phyloP scores from a whole-genome alignment of 345 rosid genomes.

The Lepidium sativum region DNA sequence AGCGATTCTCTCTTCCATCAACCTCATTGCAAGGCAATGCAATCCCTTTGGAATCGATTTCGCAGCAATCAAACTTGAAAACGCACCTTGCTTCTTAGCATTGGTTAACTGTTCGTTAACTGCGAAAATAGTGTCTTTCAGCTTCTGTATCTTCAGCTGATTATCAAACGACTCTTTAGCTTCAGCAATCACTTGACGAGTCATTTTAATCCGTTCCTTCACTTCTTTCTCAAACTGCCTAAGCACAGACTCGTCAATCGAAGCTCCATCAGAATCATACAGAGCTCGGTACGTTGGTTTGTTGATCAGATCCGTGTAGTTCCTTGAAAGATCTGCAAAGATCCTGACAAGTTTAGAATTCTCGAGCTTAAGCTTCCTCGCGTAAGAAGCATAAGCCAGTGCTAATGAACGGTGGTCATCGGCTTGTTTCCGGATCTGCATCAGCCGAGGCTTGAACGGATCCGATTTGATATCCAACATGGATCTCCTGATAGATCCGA shows the following conservation, averaged over 20 bases:
- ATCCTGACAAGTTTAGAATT: conserved; percentile 76
- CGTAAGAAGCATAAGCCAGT: conserved; percentile 82
- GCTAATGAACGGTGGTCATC: conserved; percentile 83
- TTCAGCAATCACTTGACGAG: conserved; percentile 79
- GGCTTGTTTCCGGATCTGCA: conserved; percentile 94
- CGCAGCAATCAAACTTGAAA: conserved; percentile 89
- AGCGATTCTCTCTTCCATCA: conserved; percentile 94
- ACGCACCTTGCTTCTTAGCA: conserved; percentile 96
- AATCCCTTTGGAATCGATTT: conserved; percentile 90
- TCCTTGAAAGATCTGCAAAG: conserved; percentile 81
- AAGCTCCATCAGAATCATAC: conserved; percentile 48
- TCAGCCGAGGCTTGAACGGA: conserved; percentile 80
- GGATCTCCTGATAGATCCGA: conserved; percentile 63
- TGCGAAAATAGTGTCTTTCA: conserved; percentile 79
- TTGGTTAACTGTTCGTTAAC: conserved; percentile 85
- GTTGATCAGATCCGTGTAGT: conserved; percentile 70
- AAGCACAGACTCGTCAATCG: conserved; percentile 59
- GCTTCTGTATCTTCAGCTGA: conserved; percentile 91
- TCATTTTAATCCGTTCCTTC: conserved; percentile 82
- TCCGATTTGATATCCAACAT: conserved; percentile 73
- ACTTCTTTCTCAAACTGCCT: conserved; percentile 90
- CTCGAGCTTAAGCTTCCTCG: conserved; percentile 93
- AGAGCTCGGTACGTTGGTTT: conserved; percentile 61
- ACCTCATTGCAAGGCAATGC: conserved; percentile 90
- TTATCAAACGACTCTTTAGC: conserved; percentile 94